These are phyloP conservation scores for Sapria himalayana DNA, from an alignment of 345 rosid species.

Conservation along the genomic window DNA sequence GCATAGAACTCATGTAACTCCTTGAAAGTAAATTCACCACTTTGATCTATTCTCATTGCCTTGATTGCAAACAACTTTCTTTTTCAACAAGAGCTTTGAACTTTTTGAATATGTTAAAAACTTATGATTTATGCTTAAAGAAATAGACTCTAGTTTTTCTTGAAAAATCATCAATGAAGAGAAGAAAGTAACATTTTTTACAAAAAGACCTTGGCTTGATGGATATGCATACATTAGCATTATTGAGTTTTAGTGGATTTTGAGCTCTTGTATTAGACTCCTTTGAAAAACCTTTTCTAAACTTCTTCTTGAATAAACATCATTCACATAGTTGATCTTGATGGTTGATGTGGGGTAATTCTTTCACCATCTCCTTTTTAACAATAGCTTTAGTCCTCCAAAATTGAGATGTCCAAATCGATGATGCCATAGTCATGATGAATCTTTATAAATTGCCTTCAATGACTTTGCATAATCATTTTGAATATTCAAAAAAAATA, in stretches of 20 bases:
- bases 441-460: no score
- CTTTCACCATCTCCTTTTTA: no score
- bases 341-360: no score
- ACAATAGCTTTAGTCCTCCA: no score
- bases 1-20: constrained; percentile 1
- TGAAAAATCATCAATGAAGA: no score
- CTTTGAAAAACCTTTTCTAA: background rate
- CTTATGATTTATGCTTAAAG: background rate
- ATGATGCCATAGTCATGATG: no score
- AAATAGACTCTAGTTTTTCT: background rate
- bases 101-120: background rate
- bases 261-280: background rate
- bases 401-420: no score
- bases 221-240: background rate
- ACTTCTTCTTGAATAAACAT: background rate
- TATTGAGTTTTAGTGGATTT: background rate
- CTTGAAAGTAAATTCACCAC: background rate
- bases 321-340: no score
- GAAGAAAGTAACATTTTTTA: background rate
- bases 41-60: background rate
- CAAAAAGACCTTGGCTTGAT: background rate
- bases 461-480: no score
- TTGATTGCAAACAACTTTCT: background rate
- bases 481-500: no score
- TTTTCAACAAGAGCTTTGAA: constrained; percentile 1